Evolutionary conservation across 495 filamentous ascomycete genomes (phyloP).

Genomic region (Neurospora tetraspora): DNA sequence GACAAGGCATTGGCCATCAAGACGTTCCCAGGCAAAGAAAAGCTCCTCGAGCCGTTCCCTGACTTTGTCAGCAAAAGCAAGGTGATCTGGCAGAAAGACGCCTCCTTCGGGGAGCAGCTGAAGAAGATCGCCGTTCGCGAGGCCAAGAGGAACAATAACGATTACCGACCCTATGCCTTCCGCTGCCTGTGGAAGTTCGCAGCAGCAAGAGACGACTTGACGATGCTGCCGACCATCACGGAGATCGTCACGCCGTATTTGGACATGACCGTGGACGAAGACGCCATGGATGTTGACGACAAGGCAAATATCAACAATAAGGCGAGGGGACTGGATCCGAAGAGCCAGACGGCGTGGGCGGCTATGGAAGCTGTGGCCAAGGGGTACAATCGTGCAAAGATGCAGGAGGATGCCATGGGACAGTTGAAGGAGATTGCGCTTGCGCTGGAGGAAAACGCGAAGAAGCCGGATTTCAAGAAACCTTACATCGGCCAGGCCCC

Average conservation of each 20-base stretch:
- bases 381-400: constrained; percentile 31
- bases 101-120: constrained; percentile 31
- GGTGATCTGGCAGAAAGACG: constrained; percentile 46
- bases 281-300: constrained; percentile 52
- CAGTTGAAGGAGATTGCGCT: constrained; percentile 23
- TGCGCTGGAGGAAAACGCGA: constrained; percentile 11
- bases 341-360: constrained; percentile 23
- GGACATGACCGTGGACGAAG: constrained; percentile 42
- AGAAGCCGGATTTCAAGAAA: constrained; percentile 1
- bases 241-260: constrained; percentile 51
- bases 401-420: constrained; percentile 20
- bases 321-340: constrained; percentile 24
- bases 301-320: constrained; percentile 17
- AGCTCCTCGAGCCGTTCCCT: constrained; percentile 74
- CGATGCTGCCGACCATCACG: constrained; percentile 59
- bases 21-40: constrained; percentile 91
- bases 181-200: constrained; percentile 61
- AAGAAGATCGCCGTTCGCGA: constrained; percentile 68
- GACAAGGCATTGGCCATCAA: constrained; percentile 75
- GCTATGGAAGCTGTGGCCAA: constrained; percentile 31
- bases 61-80: constrained; percentile 57
- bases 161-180: constrained; percentile 69
- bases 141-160: constrained; percentile 77
- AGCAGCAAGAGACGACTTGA: constrained; percentile 48
- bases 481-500: constrained; percentile 18